Evolutionary conservation across 2,329 filamentous ascomycete genomes (phyloP), one percentile per base, ranked within the genome.

Genomic region (Sporothrix pseudoabietina): DNA sequence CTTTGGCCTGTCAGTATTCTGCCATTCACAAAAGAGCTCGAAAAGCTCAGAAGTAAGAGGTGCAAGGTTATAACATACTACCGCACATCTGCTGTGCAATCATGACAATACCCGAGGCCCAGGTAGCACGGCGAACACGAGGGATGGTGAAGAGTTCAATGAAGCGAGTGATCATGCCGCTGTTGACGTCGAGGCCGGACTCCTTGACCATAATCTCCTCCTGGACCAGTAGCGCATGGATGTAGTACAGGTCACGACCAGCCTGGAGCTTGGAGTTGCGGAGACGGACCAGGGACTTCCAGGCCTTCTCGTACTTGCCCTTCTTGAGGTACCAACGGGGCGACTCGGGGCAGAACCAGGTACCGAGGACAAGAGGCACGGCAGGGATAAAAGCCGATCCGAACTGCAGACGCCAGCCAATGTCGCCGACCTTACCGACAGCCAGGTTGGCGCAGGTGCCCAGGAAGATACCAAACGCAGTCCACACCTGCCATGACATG

Each of bases 71-170:
- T 5, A 16, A 73, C 72, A 19, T 71, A 73, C 71, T 80, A 52
- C 80, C 87, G 77, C 89, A 91, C 87, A 92, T 90, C 80, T 92
- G 90, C 80, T 92, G 90, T 0, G 89, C 89, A 77, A 92, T 89
- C 93, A 97, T 97, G 76, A 95, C 92, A 0, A 89, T 89, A 76
- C 90, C 92, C 0, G 92, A 91, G 6, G 93, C 93, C 41, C 92
- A 85, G 3, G 90, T 94, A 2, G 94, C 94, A 55, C 91, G 87
- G 16, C 90, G 87, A 12, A 92, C 84, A 65, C 91, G 87, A 1
- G 91, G 90, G 73, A 93, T 86, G 12, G 89, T 91, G 78, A 93
- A 91, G 1, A 91, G 83, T 78, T 93, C 87, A 52, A 86, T 77
- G 76, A 93, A 89, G 19, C 91, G 88, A 30, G 83, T 87, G 69